These are phyloP conservation scores for Claviceps lovelessii DNA, from an alignment of 2,329 filamentous ascomycete genomes.

Conservation along the genomic window DNA sequence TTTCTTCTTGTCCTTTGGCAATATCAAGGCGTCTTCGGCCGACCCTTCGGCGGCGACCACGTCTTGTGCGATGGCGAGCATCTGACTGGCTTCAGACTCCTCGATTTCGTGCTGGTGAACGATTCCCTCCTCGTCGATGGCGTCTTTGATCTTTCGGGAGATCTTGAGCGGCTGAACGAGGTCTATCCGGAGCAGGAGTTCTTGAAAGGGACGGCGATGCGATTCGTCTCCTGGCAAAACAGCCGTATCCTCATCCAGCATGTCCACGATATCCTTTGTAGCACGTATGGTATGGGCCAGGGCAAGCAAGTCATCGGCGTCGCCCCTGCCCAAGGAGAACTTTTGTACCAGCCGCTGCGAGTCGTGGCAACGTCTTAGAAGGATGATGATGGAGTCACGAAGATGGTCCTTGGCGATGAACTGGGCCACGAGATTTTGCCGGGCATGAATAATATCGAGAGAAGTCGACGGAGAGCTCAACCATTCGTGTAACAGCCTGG, in stretches of 20 bases:
- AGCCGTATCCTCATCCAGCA: constrained; percentile 23
- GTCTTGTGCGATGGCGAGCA: constrained; percentile 59
- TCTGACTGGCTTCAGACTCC: constrained; percentile 54
- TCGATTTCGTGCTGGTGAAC: constrained; percentile 64
- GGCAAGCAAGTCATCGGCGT: constrained; percentile 76
- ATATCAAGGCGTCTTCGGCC: constrained; percentile 36
- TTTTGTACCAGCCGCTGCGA: constrained; percentile 84
- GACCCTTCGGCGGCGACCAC: constrained; percentile 53
- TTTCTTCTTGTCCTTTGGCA: constrained; percentile 41
- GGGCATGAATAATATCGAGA: constrained; percentile 57
- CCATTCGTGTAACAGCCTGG: constrained; percentile 69
- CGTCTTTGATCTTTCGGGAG: constrained; percentile 53
- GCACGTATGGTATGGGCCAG: constrained; percentile 69
- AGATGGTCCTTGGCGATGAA: constrained; percentile 55
- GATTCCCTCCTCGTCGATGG: constrained; percentile 91
- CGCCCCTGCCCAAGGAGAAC: constrained; percentile 82
- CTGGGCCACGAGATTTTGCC: constrained; percentile 67
- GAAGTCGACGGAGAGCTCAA: constrained; percentile 88
- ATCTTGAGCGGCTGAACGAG: constrained; percentile 54
- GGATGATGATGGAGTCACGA: constrained; percentile 51
- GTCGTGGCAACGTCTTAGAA: constrained; percentile 67
- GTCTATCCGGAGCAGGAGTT: constrained; percentile 43
- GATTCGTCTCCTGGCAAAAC: constrained; percentile 4
- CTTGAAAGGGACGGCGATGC: constrained; percentile 23
- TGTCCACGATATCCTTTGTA: constrained; percentile 48